Evolutionary conservation across 177 flowering plant genomes (phyloP).

Genomic region (Vitis hybrid): DNA sequence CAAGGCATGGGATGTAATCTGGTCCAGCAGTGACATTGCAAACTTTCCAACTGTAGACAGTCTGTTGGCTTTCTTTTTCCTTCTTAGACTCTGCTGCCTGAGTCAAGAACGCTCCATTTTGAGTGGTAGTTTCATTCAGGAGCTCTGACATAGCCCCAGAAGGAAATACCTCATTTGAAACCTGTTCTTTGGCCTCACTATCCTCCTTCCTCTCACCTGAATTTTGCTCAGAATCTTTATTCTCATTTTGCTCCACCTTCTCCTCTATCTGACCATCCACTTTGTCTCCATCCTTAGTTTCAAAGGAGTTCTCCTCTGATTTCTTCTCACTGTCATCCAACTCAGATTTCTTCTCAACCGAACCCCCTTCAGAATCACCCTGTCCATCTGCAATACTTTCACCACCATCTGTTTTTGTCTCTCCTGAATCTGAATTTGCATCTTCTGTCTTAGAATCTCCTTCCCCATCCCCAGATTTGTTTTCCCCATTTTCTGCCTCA

Average conservation of each 20-base stretch:
- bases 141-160: constrained; percentile 82
- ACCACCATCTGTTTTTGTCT: constrained; percentile 22
- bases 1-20: constrained; percentile 45
- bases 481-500: constrained; percentile 26
- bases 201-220: constrained; percentile 33
- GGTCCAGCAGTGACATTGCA: constrained; percentile 36
- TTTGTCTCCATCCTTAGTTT: constrained; percentile 29
- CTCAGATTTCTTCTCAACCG: constrained; percentile 16
- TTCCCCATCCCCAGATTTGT: constrained; percentile 20
- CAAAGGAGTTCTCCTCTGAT: constrained; percentile 32
- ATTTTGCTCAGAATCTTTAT: constrained; percentile 28
- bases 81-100: constrained; percentile 85
- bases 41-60: constrained; percentile 27
- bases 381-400: constrained; percentile 20
- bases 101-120: constrained; percentile 68
- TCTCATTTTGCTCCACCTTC: constrained; percentile 41
- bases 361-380: constrained; percentile 13
- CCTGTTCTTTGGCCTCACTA: constrained; percentile 29
- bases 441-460: constrained; percentile 24
- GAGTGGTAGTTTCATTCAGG: constrained; percentile 66
- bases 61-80: constrained; percentile 64
- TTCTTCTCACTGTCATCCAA: constrained; percentile 29
- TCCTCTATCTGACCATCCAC: constrained; percentile 34
- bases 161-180: constrained; percentile 52
- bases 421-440: constrained; percentile 15